phyloP scores from a whole-genome alignment of 2,329 filamentous ascomycete genomes.

The Calonectria ilicicola region DNA sequence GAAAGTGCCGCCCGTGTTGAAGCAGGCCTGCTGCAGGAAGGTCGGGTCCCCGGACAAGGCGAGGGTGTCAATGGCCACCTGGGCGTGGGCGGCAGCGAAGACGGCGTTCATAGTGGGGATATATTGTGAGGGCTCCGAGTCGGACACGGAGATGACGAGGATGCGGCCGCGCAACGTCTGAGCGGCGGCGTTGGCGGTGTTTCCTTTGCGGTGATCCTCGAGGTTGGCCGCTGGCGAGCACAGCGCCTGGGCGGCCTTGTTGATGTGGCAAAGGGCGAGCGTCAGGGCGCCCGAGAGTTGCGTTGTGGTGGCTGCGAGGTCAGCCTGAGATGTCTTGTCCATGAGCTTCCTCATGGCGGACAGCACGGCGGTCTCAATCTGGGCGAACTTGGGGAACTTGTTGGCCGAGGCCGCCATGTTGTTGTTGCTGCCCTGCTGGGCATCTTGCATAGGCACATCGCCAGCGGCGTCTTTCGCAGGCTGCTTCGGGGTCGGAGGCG shows the following conservation, averaged over 20 bases:
- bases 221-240: slow-evolving; percentile 64
- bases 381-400: slow-evolving; percentile 92
- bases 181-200: slow-evolving; percentile 40
- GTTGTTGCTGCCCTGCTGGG: slow-evolving; percentile 49
- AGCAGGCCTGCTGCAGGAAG: slow-evolving; percentile 90
- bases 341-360: slow-evolving; percentile 81
- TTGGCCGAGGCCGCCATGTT: slow-evolving; percentile 74
- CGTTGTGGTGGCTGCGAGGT: slow-evolving; percentile 82
- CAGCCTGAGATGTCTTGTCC: slow-evolving; percentile 70
- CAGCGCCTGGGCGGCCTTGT: slow-evolving; percentile 79
- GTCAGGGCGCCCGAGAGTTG: slow-evolving; percentile 93
- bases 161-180: slow-evolving; percentile 70
- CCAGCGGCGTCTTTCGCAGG: slow-evolving; percentile 51
- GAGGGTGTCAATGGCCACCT: slow-evolving; percentile 92
- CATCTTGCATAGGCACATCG: slow-evolving; percentile 70
- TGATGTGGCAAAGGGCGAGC: slow-evolving; percentile 89
- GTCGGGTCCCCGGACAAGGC: slow-evolving; percentile 88
- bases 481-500: slow-evolving; percentile 50
- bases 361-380: slow-evolving; percentile 86
- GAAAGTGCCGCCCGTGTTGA: slow-evolving; percentile 71
- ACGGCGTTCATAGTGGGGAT: slow-evolving; percentile 99
- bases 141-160: slow-evolving; percentile 89
- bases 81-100: slow-evolving; percentile 90
- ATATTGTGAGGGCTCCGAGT: slow-evolving; percentile 88
- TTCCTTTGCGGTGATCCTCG: slow-evolving; percentile 50